Evolutionary conservation across 169 alveolate genomes (phyloP).

Genomic region (Amoebophrya sp.): DNA sequence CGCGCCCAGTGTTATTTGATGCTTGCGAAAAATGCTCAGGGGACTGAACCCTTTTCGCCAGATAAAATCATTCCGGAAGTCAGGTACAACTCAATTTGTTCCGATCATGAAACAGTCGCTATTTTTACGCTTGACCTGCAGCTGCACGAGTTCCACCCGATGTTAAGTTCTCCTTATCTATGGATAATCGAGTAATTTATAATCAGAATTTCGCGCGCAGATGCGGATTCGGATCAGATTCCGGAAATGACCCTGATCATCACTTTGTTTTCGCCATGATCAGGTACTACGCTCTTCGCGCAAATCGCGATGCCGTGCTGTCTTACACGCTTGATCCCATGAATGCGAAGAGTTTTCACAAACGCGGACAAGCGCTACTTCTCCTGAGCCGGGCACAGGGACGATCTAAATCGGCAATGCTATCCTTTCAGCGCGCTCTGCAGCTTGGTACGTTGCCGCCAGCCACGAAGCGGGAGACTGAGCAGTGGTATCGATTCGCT

Average conservation of each 20-base stretch:
- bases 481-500: background rate
- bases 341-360: conserved; percentile 8
- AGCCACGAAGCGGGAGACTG: background rate
- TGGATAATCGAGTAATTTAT: background rate
- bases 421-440: background rate
- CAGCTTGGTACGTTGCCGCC: background rate
- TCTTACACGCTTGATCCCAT: background rate
- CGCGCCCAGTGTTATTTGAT: background rate
- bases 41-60: background rate
- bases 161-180: background rate
- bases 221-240: background rate
- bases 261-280: too few species aligned
- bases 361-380: background rate
- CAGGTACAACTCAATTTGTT: background rate
- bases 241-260: too few species aligned
- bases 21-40: background rate
- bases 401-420: background rate
- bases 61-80: background rate
- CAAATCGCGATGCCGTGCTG: background rate
- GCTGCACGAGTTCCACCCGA: too few species aligned
- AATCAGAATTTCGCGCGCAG: background rate
- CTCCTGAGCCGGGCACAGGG: background rate
- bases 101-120: too few species aligned
- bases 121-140: too few species aligned
- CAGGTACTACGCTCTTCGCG: conserved; percentile 10